Evolutionary conservation across 306 rosid species (phyloP), one percentile per base, ranked within the genome.

Genomic region (Mimosa bimucronata): DNA sequence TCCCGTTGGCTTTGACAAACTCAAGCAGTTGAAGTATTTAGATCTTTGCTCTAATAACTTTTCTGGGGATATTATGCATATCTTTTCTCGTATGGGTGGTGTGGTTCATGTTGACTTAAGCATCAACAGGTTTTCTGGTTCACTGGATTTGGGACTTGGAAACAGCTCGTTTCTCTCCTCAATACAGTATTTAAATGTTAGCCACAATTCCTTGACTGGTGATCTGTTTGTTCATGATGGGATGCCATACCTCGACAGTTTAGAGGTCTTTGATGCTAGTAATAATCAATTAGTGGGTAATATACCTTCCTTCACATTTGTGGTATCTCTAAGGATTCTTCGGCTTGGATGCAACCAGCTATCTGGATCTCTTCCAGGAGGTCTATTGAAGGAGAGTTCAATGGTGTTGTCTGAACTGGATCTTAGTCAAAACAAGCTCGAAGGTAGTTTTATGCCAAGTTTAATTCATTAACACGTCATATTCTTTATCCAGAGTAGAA

Each of bases 191-290:
- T 84, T 92, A 26, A 92, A 92, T 83, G 62, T 91, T 31, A 92
- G 97, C 73, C 84, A 84, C 67, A 92, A 92, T 86, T 77, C 86
- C 30, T 84, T 92, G 91, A 73, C 25, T 48, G 96, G 96, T 67
- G 87, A 89, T 83, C 91, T 88, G 52, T 92, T 92, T 85, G 86
- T 85, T 68, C 96, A 92, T 73, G 96, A 91, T 87, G 97, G 94
- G 65, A 85, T 91, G 87, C 89, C 97, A 25, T 92, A 88, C 80
- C 90, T 92, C 68, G 97, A 92, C 81, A 89, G 79, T 83, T 89
- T 92, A 86, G 94, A 87, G 86, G 88, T 91, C n/a, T 85, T 92
- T 41, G 97, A 92, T 91, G 96, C 90, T 69, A 89, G 90, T 83
- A 64, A 82, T 81, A 92, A 92, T 83, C 87, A 81, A 80, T 72